Evolutionary conservation across 2,329 filamentous ascomycete species (phyloP).

Genomic region (Alternaria brassicicola): DNA sequence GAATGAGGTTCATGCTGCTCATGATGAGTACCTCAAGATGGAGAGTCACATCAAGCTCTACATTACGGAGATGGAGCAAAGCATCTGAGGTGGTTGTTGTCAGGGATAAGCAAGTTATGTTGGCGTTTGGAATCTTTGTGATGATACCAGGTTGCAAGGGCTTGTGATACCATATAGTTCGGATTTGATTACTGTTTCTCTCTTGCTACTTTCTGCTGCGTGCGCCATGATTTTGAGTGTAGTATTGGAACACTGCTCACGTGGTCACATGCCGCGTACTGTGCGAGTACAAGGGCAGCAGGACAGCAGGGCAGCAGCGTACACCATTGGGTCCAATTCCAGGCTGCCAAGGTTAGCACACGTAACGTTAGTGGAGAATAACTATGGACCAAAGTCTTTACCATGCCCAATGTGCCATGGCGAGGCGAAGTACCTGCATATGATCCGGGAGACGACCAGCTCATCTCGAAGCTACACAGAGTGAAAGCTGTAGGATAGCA

Average conservation of each 20-base stretch:
- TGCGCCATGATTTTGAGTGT: neutral
- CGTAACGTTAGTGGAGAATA: neutral
- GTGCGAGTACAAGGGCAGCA: no score
- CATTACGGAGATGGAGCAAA: conserved; percentile 98
- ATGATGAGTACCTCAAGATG: conserved; percentile 97
- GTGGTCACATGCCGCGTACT: no score
- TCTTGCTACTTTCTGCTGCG: neutral
- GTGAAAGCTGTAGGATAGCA: neutral
- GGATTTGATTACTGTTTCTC: neutral
- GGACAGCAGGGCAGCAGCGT: no score
- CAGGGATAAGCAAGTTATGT: conserved; percentile 5
- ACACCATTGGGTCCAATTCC: neutral
- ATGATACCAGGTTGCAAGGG: conserved; percentile 11
- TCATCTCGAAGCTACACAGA: neutral
- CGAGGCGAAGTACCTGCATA: neutral
- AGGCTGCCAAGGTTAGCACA: neutral
- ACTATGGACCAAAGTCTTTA: neutral
- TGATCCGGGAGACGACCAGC: neutral
- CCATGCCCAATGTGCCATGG: neutral
- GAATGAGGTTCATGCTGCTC: conserved; percentile 85
- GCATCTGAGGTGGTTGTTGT: conserved; percentile 43
- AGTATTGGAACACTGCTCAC: no score
- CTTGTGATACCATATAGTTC: conserved; percentile 11
- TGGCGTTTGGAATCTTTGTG: conserved; percentile 12
- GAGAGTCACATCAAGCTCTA: conserved; percentile 97